Evolutionary conservation across 805 yeast genomes (phyloP), one percentile per base, ranked within the genome.

Genomic region (Ogataea corticis): DNA sequence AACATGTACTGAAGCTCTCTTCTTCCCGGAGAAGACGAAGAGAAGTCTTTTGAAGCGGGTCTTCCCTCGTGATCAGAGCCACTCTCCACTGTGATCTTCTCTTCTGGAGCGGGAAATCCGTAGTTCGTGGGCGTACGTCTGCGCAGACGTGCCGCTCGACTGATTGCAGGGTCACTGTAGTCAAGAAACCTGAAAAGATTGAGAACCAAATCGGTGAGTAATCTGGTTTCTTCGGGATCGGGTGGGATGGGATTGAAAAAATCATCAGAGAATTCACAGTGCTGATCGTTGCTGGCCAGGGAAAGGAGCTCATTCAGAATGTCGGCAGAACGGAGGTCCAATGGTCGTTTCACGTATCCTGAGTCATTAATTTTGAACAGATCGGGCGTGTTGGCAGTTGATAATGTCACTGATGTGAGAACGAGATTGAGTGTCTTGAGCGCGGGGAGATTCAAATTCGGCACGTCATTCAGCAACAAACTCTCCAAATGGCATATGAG

Each of bases 371-470:
- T 33, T 14, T 64, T 48, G 3, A 57, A 16, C 4, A 59, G 47
- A 14, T 59, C 58, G 33, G 59, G 59, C 32, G 56, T 54, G 18
- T 43, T 51, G 15, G 61, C 57, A 1, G 57, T 56, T 0, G 71
- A 63, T 1, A 68, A 48, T 0, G 75, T 67, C 0, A 65, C 64
- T 19, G 72, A 46, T 1, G 77, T 68, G 35, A 73, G 57, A 9
- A 73, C 40, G 1, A 66, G 59, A 21, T 64, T 52, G 9, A 71
- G 35, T 3, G 67, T 58, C 21, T 65, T 63, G 17, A 61, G 54
- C 1, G 68, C 65, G 0, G 76, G 76, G 9, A 58, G 50, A 14
- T 54, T 48, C 21, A 64, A 37, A 1, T 19, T 17, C 4, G 68
- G 67, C 2, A 56, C 44, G 21, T 58, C 56, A 13, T 45, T 46